Percentiles rank a stretch among this genome's conserved stretches.
These are phyloP conservation scores for Schwanniomyces occidentalis DNA, from an alignment of 805 yeast species.

Conservation along the genomic window DNA sequence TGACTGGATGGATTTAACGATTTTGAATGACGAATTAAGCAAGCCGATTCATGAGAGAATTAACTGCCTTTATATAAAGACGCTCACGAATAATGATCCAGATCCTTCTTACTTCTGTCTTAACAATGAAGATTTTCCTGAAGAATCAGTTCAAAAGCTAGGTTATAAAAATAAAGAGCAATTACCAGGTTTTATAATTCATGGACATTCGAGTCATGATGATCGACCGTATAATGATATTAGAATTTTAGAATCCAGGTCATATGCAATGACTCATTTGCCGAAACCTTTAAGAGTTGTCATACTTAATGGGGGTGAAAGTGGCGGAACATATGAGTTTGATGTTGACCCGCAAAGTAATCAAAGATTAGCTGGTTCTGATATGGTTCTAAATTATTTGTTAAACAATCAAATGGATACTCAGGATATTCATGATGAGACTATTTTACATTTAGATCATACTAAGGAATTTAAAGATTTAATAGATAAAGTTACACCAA, in stretches of 20 bases:
- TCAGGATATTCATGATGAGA: slow-evolving; percentile 12
- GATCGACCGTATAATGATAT: slow-evolving; percentile 30
- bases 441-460: slow-evolving; percentile 23
- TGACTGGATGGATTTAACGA: slow-evolving; percentile 54
- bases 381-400: slow-evolving; percentile 29
- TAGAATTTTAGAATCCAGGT: slow-evolving; percentile 37
- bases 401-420: slow-evolving; percentile 9
- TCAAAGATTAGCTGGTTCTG: slow-evolving; percentile 28
- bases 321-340: slow-evolving; percentile 33
- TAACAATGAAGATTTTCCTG: slow-evolving; percentile 15
- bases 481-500: slow-evolving; percentile 14
- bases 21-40: slow-evolving; percentile 30
- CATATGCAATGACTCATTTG: slow-evolving; percentile 34
- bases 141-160: slow-evolving; percentile 19
- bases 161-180: slow-evolving; percentile 23
- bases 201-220: slow-evolving; percentile 23
- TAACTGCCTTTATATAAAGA: slow-evolving; percentile 20
- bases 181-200: slow-evolving; percentile 41
- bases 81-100: slow-evolving; percentile 19
- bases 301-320: slow-evolving; percentile 19
- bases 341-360: slow-evolving; percentile 15
- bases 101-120: slow-evolving; percentile 20
- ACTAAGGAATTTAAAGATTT: slow-evolving; percentile 24
- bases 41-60: slow-evolving; percentile 18
- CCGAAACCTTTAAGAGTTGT: slow-evolving; percentile 36